Evolutionary conservation across 805 yeast genomes (phyloP).

Genomic region (Sungouiozyma ichnusensis): DNA sequence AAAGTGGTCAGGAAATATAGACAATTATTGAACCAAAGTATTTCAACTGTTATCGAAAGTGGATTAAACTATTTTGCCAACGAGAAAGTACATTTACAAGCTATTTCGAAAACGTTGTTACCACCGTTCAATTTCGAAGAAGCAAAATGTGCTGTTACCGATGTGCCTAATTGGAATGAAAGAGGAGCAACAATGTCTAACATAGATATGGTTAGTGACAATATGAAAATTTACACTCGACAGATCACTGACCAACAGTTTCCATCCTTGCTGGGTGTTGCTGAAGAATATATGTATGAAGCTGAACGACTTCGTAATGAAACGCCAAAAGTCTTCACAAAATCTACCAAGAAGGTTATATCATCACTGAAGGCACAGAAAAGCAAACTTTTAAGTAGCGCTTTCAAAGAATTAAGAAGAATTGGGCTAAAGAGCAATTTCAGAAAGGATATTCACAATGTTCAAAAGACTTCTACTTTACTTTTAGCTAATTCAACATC

Average conservation of each 20-base stretch:
- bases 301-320: constrained; percentile 58
- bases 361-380: constrained; percentile 76
- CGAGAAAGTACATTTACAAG: constrained; percentile 4
- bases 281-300: constrained; percentile 43
- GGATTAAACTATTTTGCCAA: constrained; percentile 35
- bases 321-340: constrained; percentile 63
- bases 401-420: constrained; percentile 59
- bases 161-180: constrained; percentile 38
- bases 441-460: constrained; percentile 52
- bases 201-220: constrained; percentile 38
- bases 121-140: constrained; percentile 6
- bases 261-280: constrained; percentile 45
- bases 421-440: constrained; percentile 66
- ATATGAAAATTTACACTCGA: constrained; percentile 42
- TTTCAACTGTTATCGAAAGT: constrained; percentile 45
- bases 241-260: constrained; percentile 26
- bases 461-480: constrained; percentile 51
- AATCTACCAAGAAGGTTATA: constrained; percentile 62
- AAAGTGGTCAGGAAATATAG: constrained; percentile 79
- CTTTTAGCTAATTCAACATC: constrained; percentile 48
- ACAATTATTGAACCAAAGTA: constrained; percentile 41
- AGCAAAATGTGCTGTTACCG: constrained; percentile 23
- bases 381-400: constrained; percentile 62
- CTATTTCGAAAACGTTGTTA: constrained; percentile 3
- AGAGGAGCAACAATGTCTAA: constrained; percentile 52